Percentiles rank a stretch among this genome's conserved stretches.
phyloP scores from a whole-genome alignment of 306 rosid species.

The Citrullus mucosospermus region DNA sequence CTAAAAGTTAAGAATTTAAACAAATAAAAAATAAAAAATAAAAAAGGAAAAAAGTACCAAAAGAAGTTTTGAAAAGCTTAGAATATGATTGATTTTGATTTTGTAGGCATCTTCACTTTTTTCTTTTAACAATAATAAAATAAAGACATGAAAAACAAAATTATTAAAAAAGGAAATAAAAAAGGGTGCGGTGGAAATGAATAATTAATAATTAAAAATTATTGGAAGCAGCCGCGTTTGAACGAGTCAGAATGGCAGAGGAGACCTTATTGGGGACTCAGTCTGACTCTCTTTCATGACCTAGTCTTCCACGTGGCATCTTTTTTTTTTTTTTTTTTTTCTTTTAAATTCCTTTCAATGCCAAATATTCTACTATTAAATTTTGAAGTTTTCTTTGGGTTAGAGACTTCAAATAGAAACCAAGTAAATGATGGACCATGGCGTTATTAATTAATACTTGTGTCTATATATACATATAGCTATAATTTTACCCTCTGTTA shows the following conservation, averaged over 20 bases:
- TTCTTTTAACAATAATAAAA: neutral
- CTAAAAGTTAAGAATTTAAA: neutral
- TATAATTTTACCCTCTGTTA: no score
- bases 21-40: neutral
- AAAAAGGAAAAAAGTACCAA: neutral
- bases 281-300: neutral
- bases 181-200: neutral
- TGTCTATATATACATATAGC: no score
- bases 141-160: neutral
- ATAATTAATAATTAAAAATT: neutral
- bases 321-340: neutral
- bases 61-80: neutral
- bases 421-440: neutral
- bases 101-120: neutral
- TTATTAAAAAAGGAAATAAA: neutral
- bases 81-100: constrained; percentile 4
- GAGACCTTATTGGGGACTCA: neutral
- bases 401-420: neutral
- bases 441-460: no score
- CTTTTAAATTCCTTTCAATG: neutral
- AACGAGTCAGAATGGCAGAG: neutral
- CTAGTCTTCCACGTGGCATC: neutral
- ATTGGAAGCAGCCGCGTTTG: constrained; percentile 1
- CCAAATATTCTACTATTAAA: neutral
- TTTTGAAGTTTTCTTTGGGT: neutral